A percentile compares a stretch with the other conserved stretches of the same genome.
Evolutionary conservation across 2,329 filamentous ascomycete genomes (phyloP).

Genomic region (Emergomyces pasteurianus): DNA sequence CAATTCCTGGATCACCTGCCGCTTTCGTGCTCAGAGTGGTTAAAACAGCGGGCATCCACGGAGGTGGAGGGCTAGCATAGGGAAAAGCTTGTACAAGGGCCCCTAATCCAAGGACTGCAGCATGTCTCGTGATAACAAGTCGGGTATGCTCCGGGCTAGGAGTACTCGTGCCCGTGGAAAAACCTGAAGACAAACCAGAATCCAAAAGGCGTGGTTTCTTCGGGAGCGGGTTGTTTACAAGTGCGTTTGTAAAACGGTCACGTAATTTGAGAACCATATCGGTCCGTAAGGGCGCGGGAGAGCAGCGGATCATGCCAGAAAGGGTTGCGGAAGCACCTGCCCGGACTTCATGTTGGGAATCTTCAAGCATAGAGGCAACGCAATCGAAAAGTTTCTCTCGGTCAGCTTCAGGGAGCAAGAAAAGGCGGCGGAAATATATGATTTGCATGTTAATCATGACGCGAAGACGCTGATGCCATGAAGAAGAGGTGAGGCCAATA

Average conservation of each 20-base stretch:
- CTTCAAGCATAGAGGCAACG: slow-evolving; percentile 90
- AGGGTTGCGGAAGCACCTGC: slow-evolving; percentile 85
- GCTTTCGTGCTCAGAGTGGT: slow-evolving; percentile 75
- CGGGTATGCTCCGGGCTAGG: slow-evolving; percentile 49
- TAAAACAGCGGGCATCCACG: slow-evolving; percentile 87
- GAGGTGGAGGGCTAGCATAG: slow-evolving; percentile 81
- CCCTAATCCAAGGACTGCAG: slow-evolving; percentile 81
- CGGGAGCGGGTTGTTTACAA: slow-evolving; percentile 78
- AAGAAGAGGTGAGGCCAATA: slow-evolving; percentile 70
- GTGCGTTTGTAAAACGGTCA: slow-evolving; percentile 62
- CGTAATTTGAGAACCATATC: slow-evolving; percentile 66
- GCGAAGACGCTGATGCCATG: slow-evolving; percentile 91
- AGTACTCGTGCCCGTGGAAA: slow-evolving; percentile 35
- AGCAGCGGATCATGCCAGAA: slow-evolving; percentile 96
- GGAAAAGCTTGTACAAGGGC: slow-evolving; percentile 92
- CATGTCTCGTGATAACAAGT: slow-evolving; percentile 71
- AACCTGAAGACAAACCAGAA: slow-evolving; percentile 29
- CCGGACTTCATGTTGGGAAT: slow-evolving; percentile 85
- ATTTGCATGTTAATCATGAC: slow-evolving; percentile 98
- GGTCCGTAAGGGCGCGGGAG: slow-evolving; percentile 65
- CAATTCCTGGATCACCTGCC: slow-evolving; percentile 77
- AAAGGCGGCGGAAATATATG: slow-evolving; percentile 92
- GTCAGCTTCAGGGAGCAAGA: slow-evolving; percentile 64
- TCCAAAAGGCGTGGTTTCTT: slow-evolving; percentile 42
- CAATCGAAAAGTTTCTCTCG: slow-evolving; percentile 76